Evolutionary conservation across 495 filamentous ascomycete species (phyloP), one percentile per base, ranked within the genome.

Genomic region (Opeltia flavorubescens): DNA sequence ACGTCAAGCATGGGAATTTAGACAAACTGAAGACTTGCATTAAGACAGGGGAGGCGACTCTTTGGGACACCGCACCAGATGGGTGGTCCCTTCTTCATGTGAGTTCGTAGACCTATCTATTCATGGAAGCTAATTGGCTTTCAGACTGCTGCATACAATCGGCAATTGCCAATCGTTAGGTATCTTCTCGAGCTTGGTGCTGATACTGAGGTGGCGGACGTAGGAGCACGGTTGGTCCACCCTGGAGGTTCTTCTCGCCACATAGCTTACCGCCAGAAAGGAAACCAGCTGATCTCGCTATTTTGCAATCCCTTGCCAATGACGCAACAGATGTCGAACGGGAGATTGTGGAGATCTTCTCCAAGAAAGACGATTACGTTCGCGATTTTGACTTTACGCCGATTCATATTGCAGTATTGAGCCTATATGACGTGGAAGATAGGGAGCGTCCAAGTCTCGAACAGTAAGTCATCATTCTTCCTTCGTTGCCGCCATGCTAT

Each of bases 11-110:
- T 23, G 43, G 43, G 11, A 47, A 46, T 15, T 4, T 51, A 43
- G 49, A 51, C 23, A 46, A 41, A 29, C 27, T 51, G 17, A 51
- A 47, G 35, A 17, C 1, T 12, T 51, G 24, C 28, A 36, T 51
- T 9, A 1, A 41, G 13, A 30, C 15, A 8, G 49, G 49, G 3
- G 49, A 51, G 15, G 49, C 49, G 12, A 51, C 49, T 23, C 34
- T 51, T 13, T 47, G 35, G 31, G 49, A 51, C 9, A 51, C 49
- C 15, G 35, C 49, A 20, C 43, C 49, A 17, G 49, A 51, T 51
- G 49, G 49, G 21, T 51, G 49, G 49, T 51, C 49, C 26, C 49
- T 51, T 40, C 49, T 51, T 21, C 49, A 51, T 42, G 47, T 49
- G 21, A 49, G 47, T 29, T 8, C 21, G 25, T 21, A 21, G 12